Evolutionary conservation across 306 rosid genomes (phyloP).

Genomic region (Phaseolus lunatus): DNA sequence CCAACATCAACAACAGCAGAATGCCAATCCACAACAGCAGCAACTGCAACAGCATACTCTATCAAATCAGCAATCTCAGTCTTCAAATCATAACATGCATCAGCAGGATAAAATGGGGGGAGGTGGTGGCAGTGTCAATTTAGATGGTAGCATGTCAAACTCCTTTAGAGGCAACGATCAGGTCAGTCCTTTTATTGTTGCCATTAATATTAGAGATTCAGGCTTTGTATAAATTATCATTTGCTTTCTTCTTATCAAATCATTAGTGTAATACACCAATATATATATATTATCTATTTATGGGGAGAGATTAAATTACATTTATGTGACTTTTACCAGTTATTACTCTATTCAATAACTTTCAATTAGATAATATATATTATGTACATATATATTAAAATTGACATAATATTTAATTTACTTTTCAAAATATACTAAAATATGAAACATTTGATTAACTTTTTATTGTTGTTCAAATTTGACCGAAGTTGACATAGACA

Average conservation of each 20-base stretch:
- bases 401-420: too few species aligned
- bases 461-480: too few species aligned
- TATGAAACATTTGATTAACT: too few species aligned
- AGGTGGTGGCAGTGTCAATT: conserved; percentile 73
- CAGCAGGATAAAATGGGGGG: conserved; percentile 87
- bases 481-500: too few species aligned
- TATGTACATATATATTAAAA: too few species aligned
- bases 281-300: not conserved
- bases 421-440: too few species aligned
- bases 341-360: too few species aligned
- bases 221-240: conserved; percentile 17
- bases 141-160: conserved; percentile 93
- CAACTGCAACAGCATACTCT: conserved; percentile 87
- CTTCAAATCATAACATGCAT: conserved; percentile 79
- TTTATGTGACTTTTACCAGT: too few species aligned
- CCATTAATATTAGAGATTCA: conserved; percentile 1
- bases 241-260: conserved; percentile 12
- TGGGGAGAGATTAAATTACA: too few species aligned
- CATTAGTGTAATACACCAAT: conserved; percentile 11
- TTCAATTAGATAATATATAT: too few species aligned
- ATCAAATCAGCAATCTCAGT: conserved; percentile 85
- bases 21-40: conserved; percentile 73
- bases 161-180: conserved; percentile 97
- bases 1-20: conserved; percentile 75
- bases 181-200: conserved; percentile 63